These are phyloP conservation scores for Ehretia macrophylla DNA, from an alignment of 257 asterid species.

Conservation along the genomic window DNA sequence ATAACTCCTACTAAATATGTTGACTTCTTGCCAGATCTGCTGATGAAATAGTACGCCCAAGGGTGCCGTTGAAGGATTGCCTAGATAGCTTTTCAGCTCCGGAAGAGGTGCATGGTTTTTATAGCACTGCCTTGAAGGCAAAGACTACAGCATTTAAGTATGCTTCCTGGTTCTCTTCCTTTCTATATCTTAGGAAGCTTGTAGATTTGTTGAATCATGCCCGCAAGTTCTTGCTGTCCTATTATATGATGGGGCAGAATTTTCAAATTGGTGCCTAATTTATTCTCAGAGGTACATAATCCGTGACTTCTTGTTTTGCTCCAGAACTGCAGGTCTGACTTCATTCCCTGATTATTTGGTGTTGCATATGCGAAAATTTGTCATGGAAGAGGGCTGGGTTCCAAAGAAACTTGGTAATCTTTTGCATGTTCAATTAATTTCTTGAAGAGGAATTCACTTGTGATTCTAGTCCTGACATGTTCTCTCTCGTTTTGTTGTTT, in stretches of 20 bases:
- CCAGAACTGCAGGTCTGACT: conserved; percentile 88
- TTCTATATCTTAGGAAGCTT: not conserved
- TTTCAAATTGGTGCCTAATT: not conserved
- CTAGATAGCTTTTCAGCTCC: conserved; percentile 78
- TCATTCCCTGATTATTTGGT: conserved; percentile 95
- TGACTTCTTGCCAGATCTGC: conserved; percentile 48
- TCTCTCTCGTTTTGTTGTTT: too few relatives aligned
- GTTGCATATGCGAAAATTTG: conserved; percentile 92
- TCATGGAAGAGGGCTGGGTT: conserved; percentile 94
- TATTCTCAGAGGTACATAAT: not conserved
- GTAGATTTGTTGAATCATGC: not conserved
- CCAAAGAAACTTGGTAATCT: conserved; percentile 85
- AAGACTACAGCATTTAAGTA: conserved; percentile 89
- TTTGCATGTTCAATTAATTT: conserved; percentile 13
- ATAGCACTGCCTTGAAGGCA: conserved; percentile 71
- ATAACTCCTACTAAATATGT: conserved; percentile 15
- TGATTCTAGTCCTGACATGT: not conserved
- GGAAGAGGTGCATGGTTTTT: conserved; percentile 86
- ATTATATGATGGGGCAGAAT: not conserved
- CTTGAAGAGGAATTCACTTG: conserved; percentile 7
- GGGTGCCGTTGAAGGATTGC: conserved; percentile 83
- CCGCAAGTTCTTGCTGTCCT: not conserved
- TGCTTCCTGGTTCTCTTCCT: conserved; percentile 15
- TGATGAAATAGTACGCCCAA: conserved; percentile 85
- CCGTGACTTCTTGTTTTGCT: conserved; percentile 15